Base-by-base conservation (phyloP, 805 yeast genomes). In the Cyberlindnera americana region DNA sequence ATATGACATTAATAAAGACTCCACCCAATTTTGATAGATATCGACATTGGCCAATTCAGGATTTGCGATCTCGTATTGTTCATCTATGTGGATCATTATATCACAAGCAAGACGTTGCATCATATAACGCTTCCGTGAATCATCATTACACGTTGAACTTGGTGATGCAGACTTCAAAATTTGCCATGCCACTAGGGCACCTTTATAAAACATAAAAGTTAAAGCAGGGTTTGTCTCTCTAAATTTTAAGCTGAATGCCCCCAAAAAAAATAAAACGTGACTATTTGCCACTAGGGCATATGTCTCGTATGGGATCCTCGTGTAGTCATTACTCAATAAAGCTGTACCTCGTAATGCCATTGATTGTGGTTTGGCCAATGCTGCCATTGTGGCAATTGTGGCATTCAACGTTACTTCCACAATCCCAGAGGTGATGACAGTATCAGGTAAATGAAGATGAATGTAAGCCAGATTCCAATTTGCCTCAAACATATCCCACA, bases 371-470 rank as follows among this genome's bases (percentile, higher is more conserved):
- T 28, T 28, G 10, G 31, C 19, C 19, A 28, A 16, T 6, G 31
- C 31, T 6, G 33, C 33, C 22, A 19, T 19, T 5, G 33, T 29
- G 5, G 33, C 33, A 18, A 29, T 29, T 17, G 33, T 29, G 5
- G 23, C 33, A 18, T 29, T 19, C n/a, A 29, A 12, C 18, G 33
- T 18, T n/a, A 19, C 33, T 12, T 29, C 33, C 23, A 29, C 33
- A 6, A 29, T 29, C 5, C 33, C 33, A 9, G 33, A 29, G 15
- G 33, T 29, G n/a, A 29, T 29, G 6, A 29, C 33, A 5, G 33
- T 29, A 18, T 29, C 33, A 8, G 33, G 33, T 9, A 29, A 15
- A 29, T 29, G 33, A 18, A 29, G 33, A 29, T 29, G 33, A 18
- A 29, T 29, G 12, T 29, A 29, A 8, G 33, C 33, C 5, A 29